Conservation (phyloP, 371 early-diverging fungal genomes). For the Chytridium lagenaria region DNA sequence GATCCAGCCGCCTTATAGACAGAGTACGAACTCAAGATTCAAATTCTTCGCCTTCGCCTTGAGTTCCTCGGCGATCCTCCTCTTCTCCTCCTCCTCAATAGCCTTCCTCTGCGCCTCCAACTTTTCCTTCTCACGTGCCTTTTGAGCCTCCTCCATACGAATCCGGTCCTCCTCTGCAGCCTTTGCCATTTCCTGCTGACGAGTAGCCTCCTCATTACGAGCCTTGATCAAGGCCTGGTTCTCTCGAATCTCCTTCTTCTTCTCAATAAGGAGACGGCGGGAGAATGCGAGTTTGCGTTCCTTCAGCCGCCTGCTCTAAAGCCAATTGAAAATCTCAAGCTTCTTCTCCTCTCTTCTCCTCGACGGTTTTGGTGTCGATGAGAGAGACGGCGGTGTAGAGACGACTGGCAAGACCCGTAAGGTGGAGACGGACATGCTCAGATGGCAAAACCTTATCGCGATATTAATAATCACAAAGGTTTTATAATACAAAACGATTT, state of each 20-base stretch:
- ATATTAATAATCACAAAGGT: too few relatives aligned
- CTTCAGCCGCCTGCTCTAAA: conserved; percentile 66
- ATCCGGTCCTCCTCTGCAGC: conserved; percentile 88
- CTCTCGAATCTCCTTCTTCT: conserved; percentile 90
- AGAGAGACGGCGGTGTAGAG: conserved; percentile 83
- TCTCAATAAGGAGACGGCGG: conserved; percentile 87
- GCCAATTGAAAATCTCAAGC: conserved; percentile 44
- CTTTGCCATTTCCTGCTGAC: conserved; percentile 58
- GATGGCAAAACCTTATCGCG: conserved; percentile 77
- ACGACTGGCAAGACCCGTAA: conserved; percentile 56
- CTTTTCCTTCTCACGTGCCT: conserved; percentile 85
- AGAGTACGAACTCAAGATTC: conserved; percentile 22
- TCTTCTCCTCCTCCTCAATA: conserved; percentile 75
- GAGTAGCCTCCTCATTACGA: conserved; percentile 79
- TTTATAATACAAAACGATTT: too few relatives aligned
- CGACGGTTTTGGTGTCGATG: conserved; percentile 79
- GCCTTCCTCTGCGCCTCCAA: conserved; percentile 76
- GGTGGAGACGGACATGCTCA: conserved; percentile 57
- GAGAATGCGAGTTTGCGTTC: conserved; percentile 82
- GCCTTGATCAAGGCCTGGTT: conserved; percentile 60
- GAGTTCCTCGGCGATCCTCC: conserved; percentile 70
- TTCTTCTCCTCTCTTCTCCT: conserved; percentile 59
- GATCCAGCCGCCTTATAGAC: too few relatives aligned
- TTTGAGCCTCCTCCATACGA: conserved; percentile 83
- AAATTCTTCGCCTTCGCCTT: conserved; percentile 80